Conservation (phyloP, 2,329 filamentous ascomycete genomes). For the Aspergillus caelatus region DNA sequence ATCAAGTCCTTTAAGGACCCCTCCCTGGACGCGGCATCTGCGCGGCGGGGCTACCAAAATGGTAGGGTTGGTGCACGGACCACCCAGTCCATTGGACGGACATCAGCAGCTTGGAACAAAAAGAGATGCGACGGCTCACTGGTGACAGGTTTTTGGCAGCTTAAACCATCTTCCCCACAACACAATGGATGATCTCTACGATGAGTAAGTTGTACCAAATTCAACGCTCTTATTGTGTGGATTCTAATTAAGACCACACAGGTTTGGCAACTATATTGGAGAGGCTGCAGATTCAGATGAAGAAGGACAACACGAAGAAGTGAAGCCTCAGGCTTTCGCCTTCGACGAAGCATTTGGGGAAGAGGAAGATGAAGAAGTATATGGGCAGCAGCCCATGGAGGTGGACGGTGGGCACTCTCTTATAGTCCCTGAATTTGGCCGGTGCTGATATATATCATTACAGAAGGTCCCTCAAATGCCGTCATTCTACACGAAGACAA, state of each 20-base stretch:
- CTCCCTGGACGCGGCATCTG: slow-evolving; percentile 3
- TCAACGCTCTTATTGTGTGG: no score
- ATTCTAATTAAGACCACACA: slow-evolving; percentile 38
- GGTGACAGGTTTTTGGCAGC: slow-evolving; percentile 13
- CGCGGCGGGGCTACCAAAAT: slow-evolving; percentile 10
- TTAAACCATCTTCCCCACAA: slow-evolving; percentile 16
- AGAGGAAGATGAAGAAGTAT: slow-evolving; percentile 61
- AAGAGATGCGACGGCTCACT: slow-evolving; percentile 18
- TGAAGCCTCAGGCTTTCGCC: slow-evolving; percentile 77
- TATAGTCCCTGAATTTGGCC: background rate
- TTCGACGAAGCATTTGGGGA: slow-evolving; percentile 71
- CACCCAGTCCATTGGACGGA: slow-evolving; percentile 2
- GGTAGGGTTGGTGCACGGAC: slow-evolving; percentile 5
- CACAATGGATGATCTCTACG: slow-evolving; percentile 92
- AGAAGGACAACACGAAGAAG: slow-evolving; percentile 74
- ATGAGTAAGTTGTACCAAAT: slow-evolving; percentile 66
- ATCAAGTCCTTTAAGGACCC: background rate
- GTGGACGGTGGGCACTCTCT: slow-evolving; percentile 68
- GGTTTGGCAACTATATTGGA: slow-evolving; percentile 98
- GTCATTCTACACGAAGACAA: slow-evolving; percentile 99
- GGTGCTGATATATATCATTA: slow-evolving; percentile 44
- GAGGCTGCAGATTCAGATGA: slow-evolving; percentile 89
- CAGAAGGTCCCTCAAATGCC: slow-evolving; percentile 89
- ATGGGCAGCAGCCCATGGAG: slow-evolving; percentile 89
- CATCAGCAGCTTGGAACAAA: slow-evolving; percentile 9